phyloP scores from a whole-genome alignment of 495 filamentous ascomycete genomes.

The Xanthoparmelia taractica region DNA sequence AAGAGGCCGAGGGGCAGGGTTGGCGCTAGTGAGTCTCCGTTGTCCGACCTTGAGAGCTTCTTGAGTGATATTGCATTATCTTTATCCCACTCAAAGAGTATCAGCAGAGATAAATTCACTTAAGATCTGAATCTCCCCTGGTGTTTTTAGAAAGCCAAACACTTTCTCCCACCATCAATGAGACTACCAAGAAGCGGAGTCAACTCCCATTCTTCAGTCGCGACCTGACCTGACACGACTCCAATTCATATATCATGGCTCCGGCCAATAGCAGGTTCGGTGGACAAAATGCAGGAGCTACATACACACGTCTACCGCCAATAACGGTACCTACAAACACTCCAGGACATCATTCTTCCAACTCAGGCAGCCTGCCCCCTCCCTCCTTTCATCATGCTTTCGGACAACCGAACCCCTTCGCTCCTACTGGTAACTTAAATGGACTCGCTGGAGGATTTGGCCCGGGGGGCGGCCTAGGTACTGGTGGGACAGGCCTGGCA shows the following conservation, averaged over 20 bases:
- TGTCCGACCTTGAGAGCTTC: slow-evolving; percentile 3
- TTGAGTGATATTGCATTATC: not conserved
- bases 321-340: slow-evolving; percentile 27
- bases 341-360: slow-evolving; percentile 37
- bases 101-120: not conserved
- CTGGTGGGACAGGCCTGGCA: slow-evolving; percentile 72
- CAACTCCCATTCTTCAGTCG: not conserved
- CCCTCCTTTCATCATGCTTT: slow-evolving; percentile 54
- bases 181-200: slow-evolving; percentile 3
- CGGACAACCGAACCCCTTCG: slow-evolving; percentile 55
- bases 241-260: slow-evolving; percentile 40
- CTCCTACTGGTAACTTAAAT: slow-evolving; percentile 49
- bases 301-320: slow-evolving; percentile 45
- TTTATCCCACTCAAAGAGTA: not conserved
- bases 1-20: slow-evolving; percentile 4
- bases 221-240: slow-evolving; percentile 23
- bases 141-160: not conserved
- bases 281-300: slow-evolving; percentile 39
- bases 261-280: slow-evolving; percentile 49
- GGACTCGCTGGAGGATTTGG: slow-evolving; percentile 52
- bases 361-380: slow-evolving; percentile 50
- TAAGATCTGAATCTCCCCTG: not conserved
- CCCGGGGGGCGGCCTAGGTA: slow-evolving; percentile 47
- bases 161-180: slow-evolving; percentile 2
- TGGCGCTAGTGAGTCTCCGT: slow-evolving; percentile 6